Conservation (phyloP, 441 rosid genomes). For the Croton setiger region DNA sequence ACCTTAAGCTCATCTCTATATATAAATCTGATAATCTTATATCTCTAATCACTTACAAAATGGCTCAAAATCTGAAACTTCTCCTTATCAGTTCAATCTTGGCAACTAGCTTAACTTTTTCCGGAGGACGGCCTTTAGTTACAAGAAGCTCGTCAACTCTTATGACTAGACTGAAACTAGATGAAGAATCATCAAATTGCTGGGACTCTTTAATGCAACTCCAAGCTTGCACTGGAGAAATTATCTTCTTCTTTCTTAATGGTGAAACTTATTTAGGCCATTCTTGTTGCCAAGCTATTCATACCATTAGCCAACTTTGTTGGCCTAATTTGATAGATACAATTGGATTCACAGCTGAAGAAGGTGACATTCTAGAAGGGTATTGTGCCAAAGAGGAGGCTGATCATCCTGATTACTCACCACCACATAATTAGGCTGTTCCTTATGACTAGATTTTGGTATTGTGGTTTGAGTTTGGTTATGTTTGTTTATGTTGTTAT, state of each 20-base stretch:
- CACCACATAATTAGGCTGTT: neutral
- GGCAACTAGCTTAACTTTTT: slow-evolving; percentile 7
- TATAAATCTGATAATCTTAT: neutral
- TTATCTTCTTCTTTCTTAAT: slow-evolving; percentile 52
- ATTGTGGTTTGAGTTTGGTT: neutral
- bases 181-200: slow-evolving; percentile 42
- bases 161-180: slow-evolving; percentile 39
- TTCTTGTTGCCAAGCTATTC: slow-evolving; percentile 50
- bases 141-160: slow-evolving; percentile 33
- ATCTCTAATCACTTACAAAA: neutral
- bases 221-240: slow-evolving; percentile 54
- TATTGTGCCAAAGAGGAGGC: slow-evolving; percentile 33
- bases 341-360: slow-evolving; percentile 54
- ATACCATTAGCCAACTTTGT: slow-evolving; percentile 39
- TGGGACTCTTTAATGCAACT: slow-evolving; percentile 61
- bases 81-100: slow-evolving; percentile 10
- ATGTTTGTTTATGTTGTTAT: no score
- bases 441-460: slow-evolving; percentile 7
- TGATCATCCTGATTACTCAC: neutral
- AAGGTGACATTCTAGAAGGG: slow-evolving; percentile 55
- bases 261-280: slow-evolving; percentile 54
- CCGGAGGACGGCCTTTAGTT: slow-evolving; percentile 15
- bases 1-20: neutral
- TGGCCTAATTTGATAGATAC: slow-evolving; percentile 57
- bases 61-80: slow-evolving; percentile 13